Base-by-base conservation (phyloP, 2,329 filamentous ascomycete species). In the Exophiala xenobiotica region DNA sequence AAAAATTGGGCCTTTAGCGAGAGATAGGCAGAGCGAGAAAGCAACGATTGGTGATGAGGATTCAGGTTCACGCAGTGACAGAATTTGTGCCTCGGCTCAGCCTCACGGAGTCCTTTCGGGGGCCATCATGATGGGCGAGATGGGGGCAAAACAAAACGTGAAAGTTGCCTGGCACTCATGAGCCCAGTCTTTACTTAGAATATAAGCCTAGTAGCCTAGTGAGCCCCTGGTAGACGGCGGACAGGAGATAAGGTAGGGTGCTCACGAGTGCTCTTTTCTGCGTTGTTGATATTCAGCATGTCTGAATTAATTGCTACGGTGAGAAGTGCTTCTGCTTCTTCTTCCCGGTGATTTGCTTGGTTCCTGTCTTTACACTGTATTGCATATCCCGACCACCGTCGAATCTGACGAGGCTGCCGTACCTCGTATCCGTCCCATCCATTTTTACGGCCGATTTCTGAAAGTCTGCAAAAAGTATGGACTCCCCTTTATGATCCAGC, bases 401-500 rank as follows among this genome's bases (percentile, higher is more conserved):
- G 29, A 14, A 16, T 22, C 8, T 20, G 31, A 9, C 29, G 20
- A 49, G 31, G 46, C 46, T 49, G 18, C n/a, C 33, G 40, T 44
- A 49, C 38, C 31, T 24, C 51, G 51, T 49, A 49, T 53, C 39
- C n/a, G 29, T 33, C n/a, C 4, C n/a, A 33, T 6, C 29, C 29
- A 12, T 8, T 33, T 33, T 6, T 27, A 12, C 24, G 24, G 12
- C 24, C 6, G 24, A 27, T 27, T 6, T 27, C 6, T 7, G 8
- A 4, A 12, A 33, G 7, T 6, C 5, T 12, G 18, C 1, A 14
- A 4, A 14, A 33, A 16, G n/a, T 2, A 14, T 33, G n/a, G 29
- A 33, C 12, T 12, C 14, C 3, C 29, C 12, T 12, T 14, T 14
- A 16, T 33, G n/a, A 8, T 33, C 29, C 29, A 16, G 29, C 9